Conservation (phyloP, 352 stramenopile genomes). For the Pythium rishiriense region DNA sequence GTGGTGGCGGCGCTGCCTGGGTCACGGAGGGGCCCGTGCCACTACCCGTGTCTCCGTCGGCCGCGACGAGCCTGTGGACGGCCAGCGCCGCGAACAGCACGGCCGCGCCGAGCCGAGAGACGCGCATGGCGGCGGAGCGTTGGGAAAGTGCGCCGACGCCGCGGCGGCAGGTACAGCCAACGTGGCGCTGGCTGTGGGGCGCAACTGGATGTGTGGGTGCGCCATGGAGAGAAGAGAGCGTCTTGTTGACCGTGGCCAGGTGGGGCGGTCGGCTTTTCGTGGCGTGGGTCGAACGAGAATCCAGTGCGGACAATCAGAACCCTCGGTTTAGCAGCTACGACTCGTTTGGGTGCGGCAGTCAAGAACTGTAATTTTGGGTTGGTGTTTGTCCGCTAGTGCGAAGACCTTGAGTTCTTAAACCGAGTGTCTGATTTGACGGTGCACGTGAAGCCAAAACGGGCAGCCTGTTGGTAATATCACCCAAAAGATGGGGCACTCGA, state of each 20-base stretch:
- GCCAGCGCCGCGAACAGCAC: not conserved
- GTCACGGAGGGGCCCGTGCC: too few species aligned
- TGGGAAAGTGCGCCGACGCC: too few species aligned
- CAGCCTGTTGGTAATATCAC: not conserved
- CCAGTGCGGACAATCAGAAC: not conserved
- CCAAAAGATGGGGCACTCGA: not conserved
- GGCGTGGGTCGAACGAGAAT: not conserved
- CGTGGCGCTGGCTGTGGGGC: too few species aligned
- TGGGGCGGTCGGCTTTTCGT: not conserved
- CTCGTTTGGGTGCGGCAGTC: too few species aligned
- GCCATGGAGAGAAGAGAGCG: not conserved
- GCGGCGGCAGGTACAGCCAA: too few species aligned
- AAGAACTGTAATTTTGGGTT: too few species aligned
- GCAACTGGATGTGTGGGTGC: not conserved
- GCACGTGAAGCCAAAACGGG: not conserved
- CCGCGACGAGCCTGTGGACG: not conserved
- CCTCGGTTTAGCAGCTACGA: not conserved
- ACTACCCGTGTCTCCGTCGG: too few species aligned
- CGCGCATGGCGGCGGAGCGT: not conserved
- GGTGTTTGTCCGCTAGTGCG: too few species aligned
- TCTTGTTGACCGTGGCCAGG: not conserved
- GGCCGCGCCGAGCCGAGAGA: not conserved
- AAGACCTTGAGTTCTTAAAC: not conserved
- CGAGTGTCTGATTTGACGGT: not conserved
- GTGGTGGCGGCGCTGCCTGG: too few species aligned